Base-by-base conservation (phyloP, 257 asterid genomes). In the Fraxinus americana region DNA sequence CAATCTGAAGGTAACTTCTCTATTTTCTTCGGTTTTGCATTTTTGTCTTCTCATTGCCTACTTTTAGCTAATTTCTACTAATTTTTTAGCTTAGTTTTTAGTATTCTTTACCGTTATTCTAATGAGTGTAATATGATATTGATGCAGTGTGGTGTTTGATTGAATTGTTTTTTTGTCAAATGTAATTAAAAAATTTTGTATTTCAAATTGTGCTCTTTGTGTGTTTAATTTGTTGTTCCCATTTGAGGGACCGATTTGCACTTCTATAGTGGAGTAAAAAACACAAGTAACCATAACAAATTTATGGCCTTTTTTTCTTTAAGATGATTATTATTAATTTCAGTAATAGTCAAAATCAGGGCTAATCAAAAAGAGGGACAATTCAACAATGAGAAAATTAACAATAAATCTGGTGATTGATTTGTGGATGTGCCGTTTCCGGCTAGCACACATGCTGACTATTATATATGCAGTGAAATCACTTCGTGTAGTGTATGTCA, bases 1-100 rank as follows among this genome's bases (percentile, higher is more conserved):
- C 11, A 89, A 89, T 78, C 80, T 89, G 19, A 89, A 89, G 93
- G 93, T 73, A 84, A 30, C 80, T 17, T 21, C 43, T 67, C 68
- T 23, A 36, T 63, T 61, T 52, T 29, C 32, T 21, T 43, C 13
- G 1, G 7, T 39, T 74, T 5, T 0, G 8, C 17, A 10, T 25
- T 67, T 2, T 68, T 0, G 8, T 52, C 4, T 69, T 69, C 1
- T 21, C 12, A 5, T 35, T n/a, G 16, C 17, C n/a, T 11, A 4
- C 30, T 39, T 36, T 70, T 70, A 10, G 41, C 63, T 9, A 35
- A 57, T 67, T 59, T 71, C 45, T 68, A 4, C 25, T 7, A 21
- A 10, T 35, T 12, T 52, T 48, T 29, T 1, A 66, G 16, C 50
- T 73, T 21, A 38, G 1, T 17, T 75, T 16, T 23, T 66, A 63